Base-by-base conservation (phyloP, 1,284 basidiomycete species). In the Heterobasidion annosum region DNA sequence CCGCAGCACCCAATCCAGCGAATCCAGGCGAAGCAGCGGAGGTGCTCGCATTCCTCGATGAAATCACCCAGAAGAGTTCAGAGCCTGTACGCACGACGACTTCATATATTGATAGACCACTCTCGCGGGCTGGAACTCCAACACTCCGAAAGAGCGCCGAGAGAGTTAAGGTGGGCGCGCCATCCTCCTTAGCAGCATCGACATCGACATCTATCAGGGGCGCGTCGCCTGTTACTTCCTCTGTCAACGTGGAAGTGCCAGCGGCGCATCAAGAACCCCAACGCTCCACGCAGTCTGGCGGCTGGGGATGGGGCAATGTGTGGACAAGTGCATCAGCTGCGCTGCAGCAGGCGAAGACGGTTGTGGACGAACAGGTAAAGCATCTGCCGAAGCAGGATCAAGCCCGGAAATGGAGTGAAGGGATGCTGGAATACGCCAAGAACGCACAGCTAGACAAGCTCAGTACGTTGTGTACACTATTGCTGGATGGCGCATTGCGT, bases 331-430 rank as follows among this genome's bases (percentile, higher is more conserved):
- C 94, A 37, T 87, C 86, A 37, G 81, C 83, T 34, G 93, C 89
- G n/a, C 75, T 96, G 32, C 88, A 93, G 66, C 88, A 93, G 64
- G 93, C 94, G 1, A 83, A 79, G 67, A 77, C 80, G 25, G 91
- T 82, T n/a, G 93, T 96, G 2, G 93, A 95, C 61, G 91, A 95
- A 67, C 90, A 91, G 65, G 90, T 93, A 48, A 89, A 90, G 72
- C 74, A 85, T 64, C 72, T 92, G 46, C 86, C 89, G 2, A 85
- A 82, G 70, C 87, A 86, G 59, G 88, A 91, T 61, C 87, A 90
- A 64, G 87, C 88, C 15, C 81, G 83, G 63, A 87, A 91, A 66
- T 87, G 89, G 90, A 70, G 76, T 56, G 77, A 77, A 57, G 76
- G 73, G 12, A 68, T 78, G 46, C 61, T 77, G 18, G 59, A 60